These are phyloP conservation scores for Pelagophyceae sp. DNA, from an alignment of 352 stramenopile species.

Conservation along the genomic window DNA sequence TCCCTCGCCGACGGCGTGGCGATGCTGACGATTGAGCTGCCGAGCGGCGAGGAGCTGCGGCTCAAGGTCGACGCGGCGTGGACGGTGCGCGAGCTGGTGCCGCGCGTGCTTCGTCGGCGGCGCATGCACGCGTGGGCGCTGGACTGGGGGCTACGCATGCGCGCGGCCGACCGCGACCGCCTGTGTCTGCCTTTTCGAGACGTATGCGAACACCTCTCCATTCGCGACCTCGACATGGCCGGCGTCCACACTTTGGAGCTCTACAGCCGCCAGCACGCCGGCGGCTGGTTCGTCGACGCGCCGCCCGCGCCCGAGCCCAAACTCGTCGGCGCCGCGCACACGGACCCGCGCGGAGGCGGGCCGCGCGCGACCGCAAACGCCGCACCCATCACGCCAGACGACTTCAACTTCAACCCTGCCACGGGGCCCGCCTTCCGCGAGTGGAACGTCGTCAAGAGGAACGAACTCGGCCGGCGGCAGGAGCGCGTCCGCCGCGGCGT, in stretches of 20 bases:
- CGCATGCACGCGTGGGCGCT: not conserved
- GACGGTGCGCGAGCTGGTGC: not conserved
- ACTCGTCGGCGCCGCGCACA: not conserved
- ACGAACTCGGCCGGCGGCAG: slow-evolving; percentile 37
- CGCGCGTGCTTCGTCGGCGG: not conserved
- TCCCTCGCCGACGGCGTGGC: not conserved
- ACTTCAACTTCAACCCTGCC: not conserved
- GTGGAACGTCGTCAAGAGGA: slow-evolving; percentile 41
- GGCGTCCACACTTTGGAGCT: not conserved
- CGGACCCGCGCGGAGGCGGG: not conserved
- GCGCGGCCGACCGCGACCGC: not conserved
- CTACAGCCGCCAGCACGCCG: not conserved
- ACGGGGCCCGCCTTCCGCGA: slow-evolving; percentile 34
- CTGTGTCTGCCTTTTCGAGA: not conserved
- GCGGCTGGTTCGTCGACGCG: slow-evolving; percentile 7
- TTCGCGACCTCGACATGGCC: not conserved
- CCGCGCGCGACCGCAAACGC: not conserved
- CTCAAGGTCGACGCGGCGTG: not conserved
- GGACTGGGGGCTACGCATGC: not conserved
- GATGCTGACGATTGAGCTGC: too few relatives aligned
- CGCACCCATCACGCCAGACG: too few relatives aligned
- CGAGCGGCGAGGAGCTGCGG: not conserved
- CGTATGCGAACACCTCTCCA: not conserved
- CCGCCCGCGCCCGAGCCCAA: not conserved
- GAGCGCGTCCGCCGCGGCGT: too few relatives aligned